Base-by-base conservation (phyloP, 768 basidiomycete species). In the Rossbeevera mucosa region DNA sequence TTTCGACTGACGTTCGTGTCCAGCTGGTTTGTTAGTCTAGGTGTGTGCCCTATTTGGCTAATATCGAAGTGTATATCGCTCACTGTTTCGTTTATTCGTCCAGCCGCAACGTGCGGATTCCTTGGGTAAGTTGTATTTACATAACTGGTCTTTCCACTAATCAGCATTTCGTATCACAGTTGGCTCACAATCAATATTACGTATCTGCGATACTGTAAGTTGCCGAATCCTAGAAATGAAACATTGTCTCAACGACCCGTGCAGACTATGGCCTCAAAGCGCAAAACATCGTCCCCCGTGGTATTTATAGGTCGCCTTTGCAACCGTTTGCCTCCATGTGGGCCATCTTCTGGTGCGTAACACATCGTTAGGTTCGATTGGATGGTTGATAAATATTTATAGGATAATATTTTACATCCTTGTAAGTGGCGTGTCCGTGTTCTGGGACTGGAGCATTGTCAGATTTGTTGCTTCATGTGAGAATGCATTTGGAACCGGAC, bases 131-230 rank as follows among this genome's bases (percentile, higher is more conserved):
- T 36, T 49, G 2, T 38, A 33, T 53, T 38, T 20, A 14, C 28
- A 44, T n/a, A 8, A 18, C 5, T 44, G 70, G 50, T 16, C 3
- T 7, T 70, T 82, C 80, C 59, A 14, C 12, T 14, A 2, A 13
- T 31, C 76, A 80, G 41, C 88, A 82, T 73, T 31, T 29, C 45
- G 8, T 25, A 73, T 74, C 49, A 41, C 21, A 72, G 78, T 44
- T 89, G 87, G 86, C 74, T 76, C 55, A 64, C 79, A 29, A 82
- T 88, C 66, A 86, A 85, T 65, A 53, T 88, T 24, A 88, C 88
- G 14, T 92, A 86, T 70, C 61, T 88, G 51, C 80, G 71, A 68
- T 91, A 86, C 75, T 79, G 84, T 82, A 56, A 56, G 83, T 74
- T 16, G 0, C 4, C 5, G 24, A 36, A 21, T 44, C 1, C 26